Conservation (phyloP, 768 basidiomycete species). For the Chlorophyllum brunneum region DNA sequence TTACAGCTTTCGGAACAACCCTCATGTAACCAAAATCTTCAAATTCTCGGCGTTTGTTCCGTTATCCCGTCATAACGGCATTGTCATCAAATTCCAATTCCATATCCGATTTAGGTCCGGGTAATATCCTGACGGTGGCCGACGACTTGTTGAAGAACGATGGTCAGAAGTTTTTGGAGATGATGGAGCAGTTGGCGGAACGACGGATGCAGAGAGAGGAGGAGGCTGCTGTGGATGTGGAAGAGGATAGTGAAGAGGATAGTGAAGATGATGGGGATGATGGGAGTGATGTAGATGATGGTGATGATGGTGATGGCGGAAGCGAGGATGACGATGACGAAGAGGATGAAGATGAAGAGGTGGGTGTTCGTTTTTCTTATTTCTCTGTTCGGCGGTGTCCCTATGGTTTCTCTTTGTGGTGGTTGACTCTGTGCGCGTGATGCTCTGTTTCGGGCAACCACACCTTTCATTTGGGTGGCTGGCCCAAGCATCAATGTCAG, state of each 20-base stretch:
- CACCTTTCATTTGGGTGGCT: neutral
- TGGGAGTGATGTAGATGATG: slow-evolving; percentile 59
- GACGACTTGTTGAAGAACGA: slow-evolving; percentile 99
- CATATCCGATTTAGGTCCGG: no score
- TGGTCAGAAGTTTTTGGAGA: slow-evolving; percentile 98
- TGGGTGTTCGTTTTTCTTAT: slow-evolving; percentile 18
- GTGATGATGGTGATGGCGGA: slow-evolving; percentile 55
- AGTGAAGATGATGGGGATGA: slow-evolving; percentile 51
- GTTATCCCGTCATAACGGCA: no score
- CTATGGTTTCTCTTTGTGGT: neutral
- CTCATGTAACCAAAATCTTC: slow-evolving; percentile 2
- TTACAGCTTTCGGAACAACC: slow-evolving; percentile 13
- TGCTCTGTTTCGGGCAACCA: neutral
- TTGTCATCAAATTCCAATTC: no score
- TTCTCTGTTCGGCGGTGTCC: neutral
- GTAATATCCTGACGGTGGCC: slow-evolving; percentile 96
- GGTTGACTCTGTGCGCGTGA: neutral
- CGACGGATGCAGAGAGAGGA: slow-evolving; percentile 91
- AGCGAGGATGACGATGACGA: slow-evolving; percentile 66
- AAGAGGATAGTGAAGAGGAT: slow-evolving; percentile 46
- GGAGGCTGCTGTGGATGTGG: slow-evolving; percentile 40
- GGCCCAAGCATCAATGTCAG: neutral
- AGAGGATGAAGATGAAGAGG: slow-evolving; percentile 60
- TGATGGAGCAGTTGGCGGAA: slow-evolving; percentile 99
- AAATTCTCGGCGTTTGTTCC: slow-evolving; percentile 2